Evolutionary conservation across 345 rosid genomes (phyloP), one percentile per base, ranked within the genome.

Genomic region (Kernera saxatilis): DNA sequence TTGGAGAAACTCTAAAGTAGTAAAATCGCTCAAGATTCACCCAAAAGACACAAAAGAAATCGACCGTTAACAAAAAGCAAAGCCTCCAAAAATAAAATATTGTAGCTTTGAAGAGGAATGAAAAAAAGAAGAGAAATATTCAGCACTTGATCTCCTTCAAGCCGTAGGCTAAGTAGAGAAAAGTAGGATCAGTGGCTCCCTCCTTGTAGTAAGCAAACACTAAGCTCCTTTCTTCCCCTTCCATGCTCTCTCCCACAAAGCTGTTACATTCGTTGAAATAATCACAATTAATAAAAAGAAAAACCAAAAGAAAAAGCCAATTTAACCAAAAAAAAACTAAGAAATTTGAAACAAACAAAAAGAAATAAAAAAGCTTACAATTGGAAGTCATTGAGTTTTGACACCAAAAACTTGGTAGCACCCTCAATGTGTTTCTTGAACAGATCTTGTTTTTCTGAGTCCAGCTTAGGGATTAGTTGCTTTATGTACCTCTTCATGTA

Each of bases 201-300:
- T 90, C 98, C 70, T 80, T 52, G 79, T 93, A 86, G 73, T 90
- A 88, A 17, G 96, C 98, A 64, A 90, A 79, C 75, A 90, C 98
- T 72, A 88, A 11, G 72, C 76, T 25, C 8, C 81, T 82, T 61
- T 93, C 94, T 19, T 86, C 97, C 5, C 80, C n/a, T n/a, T n/a
- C 82, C 97, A 88, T 86, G 81, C 98, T 87, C 84, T 93, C 98
- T 13, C 98, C 97, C 62, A 90, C 92, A 58, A 93, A 93, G 53
- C 98, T 88, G 87, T 80, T 12, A 59, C 43, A 27, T 33, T 23
- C 29, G 14, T 56, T 45, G 0, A 35, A 22, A 3, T 29, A 55
- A 11, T 30, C 35, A 14, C 43, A 39, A 7, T 19, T 13, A 50
- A 1, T n/a, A n/a, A n/a, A n/a, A n/a, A n/a, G n/a, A n/a, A n/a